Percentiles rank a stretch among this genome's conserved stretches.
These are phyloP conservation scores for Tolypocladium amazonense DNA, from an alignment of 2,329 filamentous ascomycete species.

Conservation along the genomic window DNA sequence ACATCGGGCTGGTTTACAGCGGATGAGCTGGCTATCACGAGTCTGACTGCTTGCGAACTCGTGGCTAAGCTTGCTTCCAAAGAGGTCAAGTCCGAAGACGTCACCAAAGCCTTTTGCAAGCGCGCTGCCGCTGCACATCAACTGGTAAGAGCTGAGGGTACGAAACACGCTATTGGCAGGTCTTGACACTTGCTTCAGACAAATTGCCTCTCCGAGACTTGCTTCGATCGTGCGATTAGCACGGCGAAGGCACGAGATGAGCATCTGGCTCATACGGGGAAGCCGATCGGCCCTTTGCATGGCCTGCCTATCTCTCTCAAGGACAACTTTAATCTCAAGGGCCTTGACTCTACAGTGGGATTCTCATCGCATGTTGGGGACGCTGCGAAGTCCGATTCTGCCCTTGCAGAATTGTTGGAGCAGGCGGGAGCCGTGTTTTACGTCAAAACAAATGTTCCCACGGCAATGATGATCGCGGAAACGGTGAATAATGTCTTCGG, in stretches of 20 bases:
- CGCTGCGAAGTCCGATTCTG: slow-evolving; percentile 34
- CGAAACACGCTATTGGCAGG: too few species aligned
- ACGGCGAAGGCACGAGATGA: slow-evolving; percentile 38
- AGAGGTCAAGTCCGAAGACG: slow-evolving; percentile 26
- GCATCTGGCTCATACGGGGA: slow-evolving; percentile 34
- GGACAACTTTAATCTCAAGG: slow-evolving; percentile 56
- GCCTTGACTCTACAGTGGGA: slow-evolving; percentile 51
- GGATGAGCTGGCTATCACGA: slow-evolving; percentile 35
- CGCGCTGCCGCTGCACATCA: slow-evolving; percentile 46
- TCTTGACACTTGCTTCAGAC: slow-evolving; percentile 25
- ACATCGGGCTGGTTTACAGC: slow-evolving; percentile 48
- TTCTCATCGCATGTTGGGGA: slow-evolving; percentile 52
- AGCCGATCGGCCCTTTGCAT: slow-evolving; percentile 51
- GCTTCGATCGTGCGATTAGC: slow-evolving; percentile 40
- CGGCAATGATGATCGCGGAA: slow-evolving; percentile 60
- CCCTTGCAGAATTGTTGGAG: slow-evolving; percentile 29
- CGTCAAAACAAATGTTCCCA: slow-evolving; percentile 48
- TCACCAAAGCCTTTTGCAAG: slow-evolving; percentile 42
- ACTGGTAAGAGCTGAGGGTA: slow-evolving; percentile 27
- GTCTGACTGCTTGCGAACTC: slow-evolving; percentile 29
- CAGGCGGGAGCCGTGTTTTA: slow-evolving; percentile 42
- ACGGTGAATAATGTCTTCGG: slow-evolving; percentile 56
- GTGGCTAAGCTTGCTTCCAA: slow-evolving; percentile 24
- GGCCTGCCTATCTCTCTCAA: slow-evolving; percentile 57
- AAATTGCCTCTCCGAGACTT: slow-evolving; percentile 42